Percentiles rank a stretch among this genome's conserved stretches.
These are phyloP conservation scores for Magnolia changhungtana DNA, from an alignment of 164 flowering plant species.

Conservation along the genomic window DNA sequence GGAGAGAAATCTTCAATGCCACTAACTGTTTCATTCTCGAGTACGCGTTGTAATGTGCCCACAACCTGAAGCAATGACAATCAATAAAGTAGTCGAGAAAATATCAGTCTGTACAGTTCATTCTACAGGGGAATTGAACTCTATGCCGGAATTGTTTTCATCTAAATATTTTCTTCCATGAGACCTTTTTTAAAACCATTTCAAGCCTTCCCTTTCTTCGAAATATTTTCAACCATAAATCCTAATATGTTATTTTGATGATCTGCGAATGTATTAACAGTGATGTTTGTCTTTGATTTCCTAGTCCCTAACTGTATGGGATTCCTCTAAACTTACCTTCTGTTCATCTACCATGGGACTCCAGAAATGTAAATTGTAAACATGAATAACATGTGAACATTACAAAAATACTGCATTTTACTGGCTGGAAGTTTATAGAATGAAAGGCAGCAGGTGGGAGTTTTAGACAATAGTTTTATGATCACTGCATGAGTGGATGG, in stretches of 20 bases:
- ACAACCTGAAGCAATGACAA: slow-evolving; percentile 20
- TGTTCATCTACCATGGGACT: background rate
- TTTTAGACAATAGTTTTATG: background rate
- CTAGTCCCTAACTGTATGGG: too few species aligned
- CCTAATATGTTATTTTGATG: too few species aligned
- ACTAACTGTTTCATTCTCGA: slow-evolving; percentile 11
- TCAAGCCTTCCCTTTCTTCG: background rate
- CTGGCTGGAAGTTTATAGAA: background rate
- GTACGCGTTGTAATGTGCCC: slow-evolving; percentile 10
- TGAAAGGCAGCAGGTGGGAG: background rate
- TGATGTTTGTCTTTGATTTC: too few species aligned
- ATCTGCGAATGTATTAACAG: too few species aligned
- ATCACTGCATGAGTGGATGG: background rate
- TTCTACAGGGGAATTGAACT: background rate
- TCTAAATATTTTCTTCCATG: background rate
- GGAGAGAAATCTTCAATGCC: slow-evolving; percentile 22
- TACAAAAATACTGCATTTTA: background rate
- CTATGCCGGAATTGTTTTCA: background rate
- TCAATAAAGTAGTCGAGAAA: background rate
- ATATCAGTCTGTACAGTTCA: background rate
- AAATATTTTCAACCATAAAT: too few species aligned
- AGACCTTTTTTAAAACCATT: background rate
- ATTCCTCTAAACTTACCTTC: background rate
- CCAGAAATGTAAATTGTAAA: background rate
- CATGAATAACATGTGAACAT: background rate